These are phyloP conservation scores for Neostapfia colusana DNA, from an alignment of 176 grass and related monocot species.

Conservation along the genomic window DNA sequence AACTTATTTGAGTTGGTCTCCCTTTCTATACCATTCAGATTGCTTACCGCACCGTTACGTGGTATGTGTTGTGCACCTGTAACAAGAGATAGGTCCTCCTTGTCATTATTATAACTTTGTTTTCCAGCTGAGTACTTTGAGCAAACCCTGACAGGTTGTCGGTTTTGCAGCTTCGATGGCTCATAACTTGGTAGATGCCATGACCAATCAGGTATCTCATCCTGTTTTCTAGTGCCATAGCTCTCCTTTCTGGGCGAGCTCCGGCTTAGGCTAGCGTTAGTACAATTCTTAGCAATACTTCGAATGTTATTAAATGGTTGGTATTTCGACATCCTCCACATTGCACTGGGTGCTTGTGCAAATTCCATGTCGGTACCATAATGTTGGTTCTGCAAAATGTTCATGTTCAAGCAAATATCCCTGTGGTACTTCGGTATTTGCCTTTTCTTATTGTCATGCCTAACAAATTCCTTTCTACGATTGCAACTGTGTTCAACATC, in stretches of 20 bases:
- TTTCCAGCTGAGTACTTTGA: conserved; percentile 31
- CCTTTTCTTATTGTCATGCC: conserved; percentile 2
- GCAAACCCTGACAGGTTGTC: neutral
- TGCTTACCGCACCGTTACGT: neutral
- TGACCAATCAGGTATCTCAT: neutral
- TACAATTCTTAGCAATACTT: conserved; percentile 12
- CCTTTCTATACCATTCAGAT: conserved; percentile 10
- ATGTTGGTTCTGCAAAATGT: neutral
- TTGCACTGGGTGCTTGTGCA: neutral
- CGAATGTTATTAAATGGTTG: conserved; percentile 16
- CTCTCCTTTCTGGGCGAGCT: conserved; percentile 23
- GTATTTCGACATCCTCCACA: conserved; percentile 4
- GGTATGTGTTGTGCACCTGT: conserved; percentile 6
- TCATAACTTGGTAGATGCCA: neutral
- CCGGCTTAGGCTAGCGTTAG: neutral
- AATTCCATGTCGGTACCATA: conserved; percentile 24
- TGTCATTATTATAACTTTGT: conserved; percentile 24
- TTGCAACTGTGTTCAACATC: conserved; percentile 29
- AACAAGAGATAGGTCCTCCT: conserved; percentile 16
- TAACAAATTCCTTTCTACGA: conserved; percentile 16
- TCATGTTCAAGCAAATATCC: conserved; percentile 39
- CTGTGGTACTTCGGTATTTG: conserved; percentile 7
- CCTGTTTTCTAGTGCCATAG: neutral
- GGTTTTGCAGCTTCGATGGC: conserved; percentile 32
- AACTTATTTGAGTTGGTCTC: neutral